These are phyloP conservation scores for Mycena chlorophos DNA, from an alignment of 768 basidiomycete genomes.

Conservation along the genomic window DNA sequence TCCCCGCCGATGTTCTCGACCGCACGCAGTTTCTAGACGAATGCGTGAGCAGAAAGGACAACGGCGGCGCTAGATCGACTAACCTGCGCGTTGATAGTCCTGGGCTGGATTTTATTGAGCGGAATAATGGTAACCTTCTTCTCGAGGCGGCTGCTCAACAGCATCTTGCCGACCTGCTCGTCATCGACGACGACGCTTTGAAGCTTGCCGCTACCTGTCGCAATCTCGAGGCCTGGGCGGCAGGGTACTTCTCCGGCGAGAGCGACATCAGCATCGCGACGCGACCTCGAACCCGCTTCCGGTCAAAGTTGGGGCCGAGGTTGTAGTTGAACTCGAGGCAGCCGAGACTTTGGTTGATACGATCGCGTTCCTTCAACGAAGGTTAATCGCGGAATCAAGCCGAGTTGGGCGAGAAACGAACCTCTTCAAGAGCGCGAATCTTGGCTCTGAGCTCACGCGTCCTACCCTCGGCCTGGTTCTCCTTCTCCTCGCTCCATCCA, in stretches of 20 bases:
- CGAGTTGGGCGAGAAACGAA: too few species aligned
- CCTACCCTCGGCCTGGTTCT: slow-evolving; percentile 54
- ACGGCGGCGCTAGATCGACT: slow-evolving; percentile 20
- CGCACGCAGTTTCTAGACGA: slow-evolving; percentile 69
- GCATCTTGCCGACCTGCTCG: slow-evolving; percentile 82
- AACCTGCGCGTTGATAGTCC: slow-evolving; percentile 46
- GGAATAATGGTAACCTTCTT: slow-evolving; percentile 94
- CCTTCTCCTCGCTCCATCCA: slow-evolving; percentile 79
- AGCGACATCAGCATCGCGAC: slow-evolving; percentile 88
- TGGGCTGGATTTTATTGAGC: slow-evolving; percentile 83
- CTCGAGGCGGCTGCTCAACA: slow-evolving; percentile 73
- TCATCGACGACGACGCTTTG: slow-evolving; percentile 95
- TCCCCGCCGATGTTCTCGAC: slow-evolving; percentile 73
- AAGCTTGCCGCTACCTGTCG: slow-evolving; percentile 83
- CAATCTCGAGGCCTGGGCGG: slow-evolving; percentile 92
- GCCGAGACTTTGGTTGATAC: slow-evolving; percentile 62
- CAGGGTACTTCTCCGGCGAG: slow-evolving; percentile 64
- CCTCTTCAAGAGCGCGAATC: slow-evolving; percentile 64
- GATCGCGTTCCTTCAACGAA: slow-evolving; percentile 70
- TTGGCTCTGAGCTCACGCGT: slow-evolving; percentile 53
- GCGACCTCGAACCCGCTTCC: slow-evolving; percentile 84
- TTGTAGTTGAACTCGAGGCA: slow-evolving; percentile 83
- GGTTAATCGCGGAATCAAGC: slow-evolving; percentile 5
- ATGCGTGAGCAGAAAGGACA: neutral
- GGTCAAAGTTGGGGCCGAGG: slow-evolving; percentile 80